Base-by-base conservation (phyloP, 306 rosid genomes). In the Quercus wislizeni region DNA sequence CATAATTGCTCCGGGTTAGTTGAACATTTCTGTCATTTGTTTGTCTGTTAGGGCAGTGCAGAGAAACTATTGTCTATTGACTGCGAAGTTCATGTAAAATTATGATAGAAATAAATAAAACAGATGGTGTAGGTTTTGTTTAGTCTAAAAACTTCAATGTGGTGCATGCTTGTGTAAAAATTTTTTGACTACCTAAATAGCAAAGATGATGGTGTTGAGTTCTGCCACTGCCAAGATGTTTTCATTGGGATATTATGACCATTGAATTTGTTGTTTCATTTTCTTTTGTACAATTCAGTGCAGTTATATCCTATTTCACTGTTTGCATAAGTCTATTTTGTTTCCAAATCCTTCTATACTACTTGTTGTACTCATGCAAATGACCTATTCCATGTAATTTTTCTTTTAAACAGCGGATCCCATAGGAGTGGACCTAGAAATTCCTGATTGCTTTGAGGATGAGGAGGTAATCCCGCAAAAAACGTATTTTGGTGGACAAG, bases 401-500 rank as follows among this genome's bases (percentile, higher is more conserved):
- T 58, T 25, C 19, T 71, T 59, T 82, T 72, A 46, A 58, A 64
- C 84, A 95, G 99, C 91, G 83, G 92, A 91, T 75, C 99, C 99
- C 65, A 74, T 71, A 49, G 99, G 99, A 85, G 76, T 87, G 81
- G 91, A 93, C 43, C 97, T 95, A 74, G 79, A 59, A 74, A 88
- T 95, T 79, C 90, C 97, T 33, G 96, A 91, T 35, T 90, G 99
- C 80, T 80, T 80, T 9, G 96, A 95, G 83, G 87, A 79, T 67
- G 76, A 71, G 78, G 92, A 85, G 77, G 70, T 89, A 62, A 78
- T 81, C 76, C 98, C 94, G 3, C 41, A 57, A 52, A 90, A 83
- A 80, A 77, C 71, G 61, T 95, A 95, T 91, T 90, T 95, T 80
- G 99, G 99, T 54, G 99, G 99, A 70, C 89, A 89, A 76, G 97